Conservation (phyloP, 2,329 filamentous ascomycete genomes). For the Stachybotrys chlorohalonatus region DNA sequence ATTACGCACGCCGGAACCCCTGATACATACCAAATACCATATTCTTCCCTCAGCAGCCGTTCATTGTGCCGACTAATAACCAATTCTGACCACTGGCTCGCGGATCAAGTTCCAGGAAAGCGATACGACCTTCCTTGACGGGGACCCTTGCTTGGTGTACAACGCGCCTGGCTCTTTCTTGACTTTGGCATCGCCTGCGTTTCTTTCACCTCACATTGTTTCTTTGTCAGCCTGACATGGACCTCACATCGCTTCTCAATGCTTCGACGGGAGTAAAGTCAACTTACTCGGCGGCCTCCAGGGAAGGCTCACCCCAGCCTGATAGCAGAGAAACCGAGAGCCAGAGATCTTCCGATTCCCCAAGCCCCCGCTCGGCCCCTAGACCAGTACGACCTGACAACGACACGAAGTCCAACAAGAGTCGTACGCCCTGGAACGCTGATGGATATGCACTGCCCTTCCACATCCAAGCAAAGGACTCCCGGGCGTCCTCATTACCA, state of each 20-base stretch:
- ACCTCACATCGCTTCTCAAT: constrained; percentile 12
- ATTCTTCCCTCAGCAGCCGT: too few relatives aligned
- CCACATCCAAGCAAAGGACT: constrained; percentile 26
- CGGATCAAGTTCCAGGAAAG: too few relatives aligned
- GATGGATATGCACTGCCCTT: constrained; percentile 38
- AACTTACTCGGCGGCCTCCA: not conserved
- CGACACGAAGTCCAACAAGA: constrained; percentile 11
- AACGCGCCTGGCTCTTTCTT: too few relatives aligned
- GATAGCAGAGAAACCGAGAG: constrained; percentile 2
- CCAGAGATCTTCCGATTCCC: constrained; percentile 3
- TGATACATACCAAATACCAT: too few relatives aligned
- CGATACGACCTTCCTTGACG: too few relatives aligned
- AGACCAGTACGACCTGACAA: constrained; percentile 1
- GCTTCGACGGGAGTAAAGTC: constrained; percentile 10
- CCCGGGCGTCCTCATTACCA: constrained; percentile 10
- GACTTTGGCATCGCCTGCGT: too few relatives aligned
- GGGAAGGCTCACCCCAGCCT: not conserved
- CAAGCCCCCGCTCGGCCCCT: not conserved
- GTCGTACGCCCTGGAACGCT: constrained; percentile 41
- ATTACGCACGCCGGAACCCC: too few relatives aligned
- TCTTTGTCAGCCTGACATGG: constrained; percentile 3
- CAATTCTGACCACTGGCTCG: too few relatives aligned
- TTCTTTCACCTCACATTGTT: too few relatives aligned
- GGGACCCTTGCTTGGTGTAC: too few relatives aligned
- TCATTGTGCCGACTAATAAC: too few relatives aligned